Evolutionary conservation across 345 rosid genomes (phyloP), one percentile per base, ranked within the genome.

Genomic region (Salix exigua): DNA sequence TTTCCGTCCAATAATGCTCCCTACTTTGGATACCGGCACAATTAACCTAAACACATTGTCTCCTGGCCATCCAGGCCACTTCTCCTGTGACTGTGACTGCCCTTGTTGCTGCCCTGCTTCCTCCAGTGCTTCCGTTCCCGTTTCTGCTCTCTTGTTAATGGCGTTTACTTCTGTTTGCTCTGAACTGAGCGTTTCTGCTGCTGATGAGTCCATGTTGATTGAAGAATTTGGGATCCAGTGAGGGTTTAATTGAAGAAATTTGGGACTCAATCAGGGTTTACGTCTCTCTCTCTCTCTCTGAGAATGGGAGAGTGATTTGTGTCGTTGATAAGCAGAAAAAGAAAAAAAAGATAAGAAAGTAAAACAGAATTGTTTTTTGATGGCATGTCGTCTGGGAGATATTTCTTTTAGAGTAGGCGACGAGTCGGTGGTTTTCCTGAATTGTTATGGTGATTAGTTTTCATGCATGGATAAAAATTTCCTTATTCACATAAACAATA

Each of bases 51-150:
- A 95, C 25, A 92, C 93, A 85, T 91, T 89, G 82, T 89, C 81
- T 0, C 98, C 97, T 0, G 97, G 97, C 97, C 97, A 94, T 30
- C 97, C 94, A 14, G 93, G 96, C 98, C 97, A 92, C 80, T 73
- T 77, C 1, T 18, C 28, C 25, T 42, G 28, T 44, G n/a, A 68
- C n/a, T 23, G 55, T 12, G 2, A 7, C 31, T 68, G 23, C 48
- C 21, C 42, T 26, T 21, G 42, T 42, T 7, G 51, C 40, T 38
- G 40, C 23, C 51, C 51, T 44, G 18, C 53, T 23, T n/a, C 31
- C 8, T 28, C 2, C 19, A 2, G 30, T 23, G 19, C 71, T 40
- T 42, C 31, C 71, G 25, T 58, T 58, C 62, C 62, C 28, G 28
- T n/a, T 58, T 68, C 71, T 38, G n/a, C 48, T 2, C 1, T 28